Evolutionary conservation across 1,284 basidiomycete genomes (phyloP).

Genomic region (Leccinum insolens): DNA sequence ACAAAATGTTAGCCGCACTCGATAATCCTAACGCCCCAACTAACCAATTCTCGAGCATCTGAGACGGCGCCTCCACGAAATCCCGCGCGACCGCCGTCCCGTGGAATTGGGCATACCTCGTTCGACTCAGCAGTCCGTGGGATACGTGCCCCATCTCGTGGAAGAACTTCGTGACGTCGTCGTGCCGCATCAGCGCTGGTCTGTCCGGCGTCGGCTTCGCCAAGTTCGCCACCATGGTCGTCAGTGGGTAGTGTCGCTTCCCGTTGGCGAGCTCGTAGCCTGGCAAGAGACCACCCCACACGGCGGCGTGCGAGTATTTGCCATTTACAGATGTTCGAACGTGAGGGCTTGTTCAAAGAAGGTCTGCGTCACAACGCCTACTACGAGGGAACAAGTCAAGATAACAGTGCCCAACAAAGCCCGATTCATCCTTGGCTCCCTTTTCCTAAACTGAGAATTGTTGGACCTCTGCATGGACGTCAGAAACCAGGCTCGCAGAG

Average conservation of each 20-base stretch:
- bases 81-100: slow-evolving; percentile 57
- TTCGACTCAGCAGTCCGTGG: slow-evolving; percentile 69
- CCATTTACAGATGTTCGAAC: slow-evolving; percentile 43
- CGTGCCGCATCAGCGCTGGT: slow-evolving; percentile 82
- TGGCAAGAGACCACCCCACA: slow-evolving; percentile 68
- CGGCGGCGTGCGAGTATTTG: slow-evolving; percentile 87
- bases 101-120: slow-evolving; percentile 29
- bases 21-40: slow-evolving; percentile 9
- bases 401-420: slow-evolving; percentile 60
- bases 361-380: slow-evolving; percentile 10
- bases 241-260: slow-evolving; percentile 68
- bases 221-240: slow-evolving; percentile 87
- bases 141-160: slow-evolving; percentile 89
- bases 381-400: too few species aligned
- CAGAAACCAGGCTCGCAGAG: background rate
- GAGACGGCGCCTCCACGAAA: slow-evolving; percentile 86
- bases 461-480: slow-evolving; percentile 60
- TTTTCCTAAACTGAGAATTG: slow-evolving; percentile 82
- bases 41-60: slow-evolving; percentile 91
- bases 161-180: slow-evolving; percentile 81
- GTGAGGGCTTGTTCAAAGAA: slow-evolving; percentile 2
- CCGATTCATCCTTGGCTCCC: slow-evolving; percentile 65
- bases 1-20: too few species aligned
- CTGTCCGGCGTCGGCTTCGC: slow-evolving; percentile 80
- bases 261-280: slow-evolving; percentile 60